Conservation (phyloP, 106 monocot species). For the Alisma plantagoaquatica region DNA sequence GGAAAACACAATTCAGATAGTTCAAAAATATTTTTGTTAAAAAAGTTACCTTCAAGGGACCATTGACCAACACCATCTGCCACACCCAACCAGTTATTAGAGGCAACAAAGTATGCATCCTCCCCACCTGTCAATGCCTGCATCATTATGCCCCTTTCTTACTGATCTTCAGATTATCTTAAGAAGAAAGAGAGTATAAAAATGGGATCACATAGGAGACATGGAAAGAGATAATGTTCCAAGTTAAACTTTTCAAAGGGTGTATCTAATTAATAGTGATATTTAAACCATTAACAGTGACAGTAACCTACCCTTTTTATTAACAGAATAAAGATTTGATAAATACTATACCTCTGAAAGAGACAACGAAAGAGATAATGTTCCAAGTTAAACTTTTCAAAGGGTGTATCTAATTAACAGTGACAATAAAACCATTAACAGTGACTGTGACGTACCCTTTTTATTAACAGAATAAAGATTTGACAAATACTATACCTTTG, state of each 20-base stretch:
- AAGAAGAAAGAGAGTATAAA: background rate
- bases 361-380: background rate
- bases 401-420: no score
- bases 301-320: background rate
- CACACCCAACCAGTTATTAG: constrained; percentile 84
- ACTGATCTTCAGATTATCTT: constrained; percentile 4
- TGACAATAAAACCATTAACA: no score
- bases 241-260: background rate
- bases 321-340: background rate
- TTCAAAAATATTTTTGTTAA: background rate
- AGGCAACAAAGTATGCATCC: constrained; percentile 88
- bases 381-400: background rate
- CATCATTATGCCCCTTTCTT: constrained; percentile 38
- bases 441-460: no score
- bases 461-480: no score
- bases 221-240: background rate
- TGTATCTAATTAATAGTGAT: no score
- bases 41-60: constrained; percentile 74
- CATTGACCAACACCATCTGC: constrained; percentile 99
- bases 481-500: constrained; percentile 45
- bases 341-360: constrained; percentile 15
- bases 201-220: background rate
- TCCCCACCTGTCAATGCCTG: constrained; percentile 92
- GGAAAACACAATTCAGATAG: no score
- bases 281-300: no score